phyloP scores from a whole-genome alignment of 139 green algal genomes.

The Chlorella sorokiniana region DNA sequence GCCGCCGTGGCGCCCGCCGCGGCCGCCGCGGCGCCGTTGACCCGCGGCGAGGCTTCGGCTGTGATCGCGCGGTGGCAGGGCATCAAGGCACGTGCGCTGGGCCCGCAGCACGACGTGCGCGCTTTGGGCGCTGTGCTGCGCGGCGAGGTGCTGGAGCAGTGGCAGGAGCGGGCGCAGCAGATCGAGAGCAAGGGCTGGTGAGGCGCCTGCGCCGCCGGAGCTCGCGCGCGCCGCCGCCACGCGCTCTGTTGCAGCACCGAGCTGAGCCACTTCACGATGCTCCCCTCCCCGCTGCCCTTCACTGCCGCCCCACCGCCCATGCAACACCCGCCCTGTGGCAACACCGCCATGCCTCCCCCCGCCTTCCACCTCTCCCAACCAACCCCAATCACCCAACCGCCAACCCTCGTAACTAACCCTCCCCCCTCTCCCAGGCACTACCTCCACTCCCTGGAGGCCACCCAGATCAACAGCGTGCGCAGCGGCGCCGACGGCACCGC shows the following conservation, averaged over 20 bases:
- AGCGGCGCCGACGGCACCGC: neutral
- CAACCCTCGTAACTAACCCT: neutral
- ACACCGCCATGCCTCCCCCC: no score
- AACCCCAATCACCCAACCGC: no score
- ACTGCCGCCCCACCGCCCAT: neutral
- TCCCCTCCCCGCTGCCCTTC: neutral
- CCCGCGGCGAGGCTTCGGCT: neutral
- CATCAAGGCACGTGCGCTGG: constrained; percentile 22
- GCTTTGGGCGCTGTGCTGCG: constrained; percentile 17
- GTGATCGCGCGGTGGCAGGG: constrained; percentile 16
- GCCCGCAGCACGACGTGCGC: constrained; percentile 10
- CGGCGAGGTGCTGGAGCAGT: constrained; percentile 35
- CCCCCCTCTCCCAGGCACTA: constrained; percentile 32
- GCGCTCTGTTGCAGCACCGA: neutral
- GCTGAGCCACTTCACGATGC: no score
- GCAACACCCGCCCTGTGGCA: neutral
- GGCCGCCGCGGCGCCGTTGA: neutral
- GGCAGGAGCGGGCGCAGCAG: constrained; percentile 24
- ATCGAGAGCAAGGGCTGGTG: constrained; percentile 40
- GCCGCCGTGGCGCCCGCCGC: neutral
- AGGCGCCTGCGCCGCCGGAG: neutral
- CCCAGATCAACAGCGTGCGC: constrained; percentile 25
- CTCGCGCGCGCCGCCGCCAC: no score
- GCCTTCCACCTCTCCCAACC: no score
- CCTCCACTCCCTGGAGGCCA: constrained; percentile 33